These are phyloP conservation scores for Boletus sensibilis DNA, from an alignment of 768 basidiomycete genomes.

Conservation along the genomic window DNA sequence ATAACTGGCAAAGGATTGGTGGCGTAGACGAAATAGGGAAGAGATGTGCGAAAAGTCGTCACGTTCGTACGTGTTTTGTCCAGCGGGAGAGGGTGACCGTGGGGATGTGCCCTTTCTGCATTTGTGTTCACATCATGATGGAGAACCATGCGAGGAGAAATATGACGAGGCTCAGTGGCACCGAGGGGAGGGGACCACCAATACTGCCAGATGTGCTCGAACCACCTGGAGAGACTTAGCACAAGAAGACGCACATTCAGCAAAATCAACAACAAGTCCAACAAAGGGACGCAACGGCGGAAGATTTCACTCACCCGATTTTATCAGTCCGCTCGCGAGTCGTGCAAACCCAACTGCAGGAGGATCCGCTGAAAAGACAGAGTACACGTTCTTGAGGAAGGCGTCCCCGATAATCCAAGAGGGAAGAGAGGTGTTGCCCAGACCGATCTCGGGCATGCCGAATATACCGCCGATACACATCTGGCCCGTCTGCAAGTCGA, in stretches of 20 bases:
- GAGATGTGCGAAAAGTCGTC: too few relatives aligned
- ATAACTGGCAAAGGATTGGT: too few relatives aligned
- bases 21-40: too few relatives aligned
- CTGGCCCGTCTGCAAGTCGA: slow-evolving; percentile 23
- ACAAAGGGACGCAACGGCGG: not conserved
- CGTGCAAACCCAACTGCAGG: slow-evolving; percentile 22
- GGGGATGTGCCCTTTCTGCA: not conserved
- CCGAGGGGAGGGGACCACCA: too few relatives aligned
- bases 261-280: not conserved
- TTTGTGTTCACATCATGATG: not conserved
- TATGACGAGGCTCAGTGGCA: not conserved
- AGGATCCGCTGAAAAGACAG: slow-evolving; percentile 18
- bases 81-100: too few relatives aligned
- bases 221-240: not conserved
- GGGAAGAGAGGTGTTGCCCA: slow-evolving; percentile 33
- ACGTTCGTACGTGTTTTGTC: not conserved
- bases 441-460: slow-evolving; percentile 37
- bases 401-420: slow-evolving; percentile 67
- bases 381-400: slow-evolving; percentile 45
- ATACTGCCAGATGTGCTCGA: not conserved
- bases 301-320: not conserved
- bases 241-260: not conserved
- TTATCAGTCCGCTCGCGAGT: slow-evolving; percentile 5
- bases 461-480: slow-evolving; percentile 68
- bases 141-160: not conserved